phyloP scores from a whole-genome alignment of 352 stramenopile genomes.

The Globisporangium nagaii region DNA sequence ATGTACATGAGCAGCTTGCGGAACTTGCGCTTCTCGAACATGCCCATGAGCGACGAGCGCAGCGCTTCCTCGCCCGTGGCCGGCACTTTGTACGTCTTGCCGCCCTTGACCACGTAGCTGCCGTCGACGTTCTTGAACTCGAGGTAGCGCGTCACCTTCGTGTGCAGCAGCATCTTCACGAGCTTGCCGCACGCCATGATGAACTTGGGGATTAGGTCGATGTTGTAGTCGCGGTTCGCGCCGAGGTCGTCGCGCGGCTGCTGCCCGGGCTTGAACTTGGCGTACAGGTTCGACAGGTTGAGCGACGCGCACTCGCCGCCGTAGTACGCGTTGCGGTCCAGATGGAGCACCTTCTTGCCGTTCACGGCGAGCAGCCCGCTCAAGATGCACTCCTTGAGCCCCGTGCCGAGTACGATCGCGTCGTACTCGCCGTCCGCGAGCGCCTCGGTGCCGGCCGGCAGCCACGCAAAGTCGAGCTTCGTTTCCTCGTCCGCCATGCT shows the following conservation, averaged over 20 bases:
- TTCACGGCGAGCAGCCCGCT: conserved; percentile 94
- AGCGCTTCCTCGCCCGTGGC: conserved; percentile 97
- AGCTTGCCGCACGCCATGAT: conserved; percentile 99
- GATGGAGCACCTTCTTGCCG: conserved; percentile 95
- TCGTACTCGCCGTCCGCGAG: conserved; percentile 99
- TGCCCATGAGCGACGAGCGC: conserved; percentile 95
- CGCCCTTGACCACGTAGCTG: conserved; percentile 97
- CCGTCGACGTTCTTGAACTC: conserved; percentile 99
- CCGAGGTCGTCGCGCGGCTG: conserved; percentile 79
- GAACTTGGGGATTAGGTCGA: conserved; percentile 99
- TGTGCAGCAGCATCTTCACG: conserved; percentile 98
- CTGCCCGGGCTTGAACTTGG: conserved; percentile 87
- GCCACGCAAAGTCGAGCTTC: conserved; percentile 90
- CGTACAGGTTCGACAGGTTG: conserved; percentile 98
- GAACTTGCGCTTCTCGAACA: conserved; percentile 99
- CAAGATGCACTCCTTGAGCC: conserved; percentile 99
- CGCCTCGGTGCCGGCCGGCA: conserved; percentile 91
- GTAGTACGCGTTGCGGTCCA: conserved; percentile 98
- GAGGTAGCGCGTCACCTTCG: conserved; percentile 98
- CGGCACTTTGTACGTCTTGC: conserved; percentile 97
- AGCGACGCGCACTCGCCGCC: conserved; percentile 97
- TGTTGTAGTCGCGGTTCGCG: conserved; percentile 98
- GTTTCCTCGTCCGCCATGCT: conserved; percentile 54
- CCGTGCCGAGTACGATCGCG: conserved; percentile 98
- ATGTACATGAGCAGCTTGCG: conserved; percentile 98